These are phyloP conservation scores for Cutaneotrichosporon daszewskae DNA, from an alignment of 1,284 basidiomycete genomes.

Conservation along the genomic window DNA sequence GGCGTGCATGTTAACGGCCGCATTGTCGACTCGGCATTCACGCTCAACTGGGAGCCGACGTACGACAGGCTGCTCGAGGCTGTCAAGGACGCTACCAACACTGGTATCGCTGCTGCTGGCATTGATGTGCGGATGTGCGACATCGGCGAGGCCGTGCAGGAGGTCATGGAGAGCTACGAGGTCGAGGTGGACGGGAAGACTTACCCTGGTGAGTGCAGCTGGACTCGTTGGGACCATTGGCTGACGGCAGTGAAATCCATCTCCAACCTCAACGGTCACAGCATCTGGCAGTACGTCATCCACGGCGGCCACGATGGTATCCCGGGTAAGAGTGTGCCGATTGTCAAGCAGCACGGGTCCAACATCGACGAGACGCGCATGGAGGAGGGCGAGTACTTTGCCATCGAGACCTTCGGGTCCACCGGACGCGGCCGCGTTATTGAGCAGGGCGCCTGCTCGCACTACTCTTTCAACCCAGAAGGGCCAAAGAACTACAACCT, in stretches of 20 bases:
- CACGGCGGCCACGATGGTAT: slow-evolving; percentile 57
- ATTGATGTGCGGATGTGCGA: slow-evolving; percentile 94
- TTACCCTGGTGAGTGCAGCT: slow-evolving; percentile 64
- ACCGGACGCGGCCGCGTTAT: slow-evolving; percentile 92
- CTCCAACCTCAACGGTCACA: slow-evolving; percentile 83
- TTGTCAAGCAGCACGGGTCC: slow-evolving; percentile 69
- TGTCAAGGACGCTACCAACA: slow-evolving; percentile 88
- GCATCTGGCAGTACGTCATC: slow-evolving; percentile 81
- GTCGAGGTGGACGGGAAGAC: slow-evolving; percentile 84
- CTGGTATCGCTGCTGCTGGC: slow-evolving; percentile 84
- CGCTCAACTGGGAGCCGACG: slow-evolving; percentile 78
- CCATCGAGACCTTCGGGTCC: slow-evolving; percentile 97
- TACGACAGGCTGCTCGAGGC: slow-evolving; percentile 87
- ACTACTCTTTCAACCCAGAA: slow-evolving; percentile 61
- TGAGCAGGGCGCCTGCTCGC: slow-evolving; percentile 88
- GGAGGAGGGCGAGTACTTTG: slow-evolving; percentile 99
- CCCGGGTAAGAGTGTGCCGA: slow-evolving; percentile 70
- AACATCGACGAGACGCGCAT: slow-evolving; percentile 76
- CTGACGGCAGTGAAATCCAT: slow-evolving; percentile 82
- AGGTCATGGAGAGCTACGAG: slow-evolving; percentile 99
- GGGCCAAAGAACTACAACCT: slow-evolving; percentile 36
- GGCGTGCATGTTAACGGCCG: slow-evolving; percentile 94
- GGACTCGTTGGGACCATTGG: background rate
- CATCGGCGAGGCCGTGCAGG: slow-evolving; percentile 86
- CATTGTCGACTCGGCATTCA: slow-evolving; percentile 95